Evolutionary conservation across 73 alveolate genomes (phyloP), one percentile per base, ranked within the genome.

Genomic region (Blepharisma stoltei): DNA sequence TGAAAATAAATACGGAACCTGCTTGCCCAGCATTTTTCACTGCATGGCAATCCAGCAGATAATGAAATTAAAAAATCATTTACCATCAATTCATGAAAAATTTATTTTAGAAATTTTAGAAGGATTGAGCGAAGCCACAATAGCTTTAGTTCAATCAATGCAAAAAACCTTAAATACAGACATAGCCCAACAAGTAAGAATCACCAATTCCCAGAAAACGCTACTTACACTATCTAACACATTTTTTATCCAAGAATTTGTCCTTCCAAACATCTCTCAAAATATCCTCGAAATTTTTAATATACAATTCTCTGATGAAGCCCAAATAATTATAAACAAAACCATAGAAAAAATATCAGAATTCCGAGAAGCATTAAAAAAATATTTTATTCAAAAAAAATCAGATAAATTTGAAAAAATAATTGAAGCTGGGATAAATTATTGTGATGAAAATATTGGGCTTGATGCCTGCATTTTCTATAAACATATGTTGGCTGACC

Each of bases 101-200:
- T 8, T 60, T 14, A 25, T 60, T 14, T 8, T 8, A 11, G n/a
- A 60, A 8, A 60, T 60, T 9, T n/a, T 38, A 60, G 73, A 60
- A 60, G 73, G 73, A 8, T 14, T 60, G 38, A 25, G 45, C 3
- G 14, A 18, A 14, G 14, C 46, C 5, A 20, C 48, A 8, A 20
- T 25, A 60, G 37, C 73, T 60, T 60, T 60, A 25, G 14, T 60
- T 8, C 73, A 60, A 60, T n/a, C 73, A 60, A 60, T 60, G 73
- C 14, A 60, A 60, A 25, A n/a, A 20, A 38, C 73, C 14, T 25
- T 60, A 60, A 60, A 60, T 38, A 20, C 37, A 14, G 23, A n/a
- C 18, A 11, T 9, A 60, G 45, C 45, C 14, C 18, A 8, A 25
- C 14, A 60, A 20, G 73, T 14, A 14, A 8, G 11, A 18, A 25